phyloP scores from a whole-genome alignment of 768 basidiomycete species.

The Suillus cothurnatus region DNA sequence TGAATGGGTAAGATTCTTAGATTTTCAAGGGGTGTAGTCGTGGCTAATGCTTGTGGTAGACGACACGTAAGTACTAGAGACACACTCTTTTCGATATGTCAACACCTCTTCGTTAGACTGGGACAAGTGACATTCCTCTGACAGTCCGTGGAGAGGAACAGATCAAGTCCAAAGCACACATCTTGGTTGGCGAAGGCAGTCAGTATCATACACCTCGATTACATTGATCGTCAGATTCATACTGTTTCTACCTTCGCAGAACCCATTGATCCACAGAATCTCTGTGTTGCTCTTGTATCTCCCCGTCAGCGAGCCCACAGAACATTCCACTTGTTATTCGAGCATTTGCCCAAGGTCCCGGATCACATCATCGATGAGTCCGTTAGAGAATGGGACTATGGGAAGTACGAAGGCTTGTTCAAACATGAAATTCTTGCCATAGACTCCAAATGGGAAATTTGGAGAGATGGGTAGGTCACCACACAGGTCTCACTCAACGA shows the following conservation, averaged over 20 bases:
- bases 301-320: conserved; percentile 85
- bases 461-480: conserved; percentile 71
- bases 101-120: conserved; percentile 58
- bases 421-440: conserved; percentile 75
- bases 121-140: conserved; percentile 84
- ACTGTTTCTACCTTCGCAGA: conserved; percentile 40
- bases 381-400: conserved; percentile 88
- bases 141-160: conserved; percentile 75
- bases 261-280: conserved; percentile 76
- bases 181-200: conserved; percentile 80
- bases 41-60: conserved; percentile 34
- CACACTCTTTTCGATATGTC: neutral
- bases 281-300: conserved; percentile 78
- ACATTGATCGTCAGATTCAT: neutral
- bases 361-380: conserved; percentile 63
- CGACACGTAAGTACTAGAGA: conserved; percentile 54
- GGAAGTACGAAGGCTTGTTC: conserved; percentile 84
- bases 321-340: conserved; percentile 85
- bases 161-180: conserved; percentile 61
- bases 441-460: conserved; percentile 74
- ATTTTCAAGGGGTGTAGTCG: conserved; percentile 7
- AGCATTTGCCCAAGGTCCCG: conserved; percentile 46
- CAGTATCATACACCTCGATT: conserved; percentile 33
- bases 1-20: conserved; percentile 63
- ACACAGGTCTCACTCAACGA: neutral